These are phyloP conservation scores for Babesia ovis DNA, from an alignment of 169 alveolate genomes.

Conservation along the genomic window DNA sequence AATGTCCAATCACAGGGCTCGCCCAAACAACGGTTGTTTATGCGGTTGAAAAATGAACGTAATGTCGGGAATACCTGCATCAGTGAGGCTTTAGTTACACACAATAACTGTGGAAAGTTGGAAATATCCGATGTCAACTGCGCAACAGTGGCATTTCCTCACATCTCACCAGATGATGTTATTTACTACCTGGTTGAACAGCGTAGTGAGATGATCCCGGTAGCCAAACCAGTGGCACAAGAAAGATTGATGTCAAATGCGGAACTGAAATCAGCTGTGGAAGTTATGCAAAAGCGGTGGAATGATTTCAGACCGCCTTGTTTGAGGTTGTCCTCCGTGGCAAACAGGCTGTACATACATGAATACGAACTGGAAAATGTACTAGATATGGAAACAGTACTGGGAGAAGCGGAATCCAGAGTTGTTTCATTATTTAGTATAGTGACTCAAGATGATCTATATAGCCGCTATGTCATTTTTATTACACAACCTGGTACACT, in stretches of 20 bases:
- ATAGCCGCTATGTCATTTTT: constrained; percentile 4
- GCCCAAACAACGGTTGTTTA: constrained; percentile 1
- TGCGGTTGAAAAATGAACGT: constrained; percentile 1
- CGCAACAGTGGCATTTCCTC: constrained; percentile 28
- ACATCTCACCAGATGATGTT: constrained; percentile 10
- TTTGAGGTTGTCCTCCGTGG: constrained; percentile 11
- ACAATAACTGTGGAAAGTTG: background rate
- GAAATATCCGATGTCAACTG: constrained; percentile 12
- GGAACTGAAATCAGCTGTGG: constrained; percentile 3
- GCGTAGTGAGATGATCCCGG: background rate
- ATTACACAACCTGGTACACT: constrained; percentile 24
- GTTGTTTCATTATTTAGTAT: constrained; percentile 8
- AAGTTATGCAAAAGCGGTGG: constrained; percentile 18
- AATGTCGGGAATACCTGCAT: background rate
- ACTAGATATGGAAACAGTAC: constrained; percentile 10
- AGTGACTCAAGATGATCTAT: background rate
- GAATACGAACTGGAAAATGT: constrained; percentile 38
- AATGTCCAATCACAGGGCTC: background rate
- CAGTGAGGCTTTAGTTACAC: background rate
- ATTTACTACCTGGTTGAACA: background rate
- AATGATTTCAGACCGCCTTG: constrained; percentile 20
- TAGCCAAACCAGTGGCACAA: constrained; percentile 13
- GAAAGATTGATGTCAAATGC: background rate
- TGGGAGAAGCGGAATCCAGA: constrained; percentile 9
- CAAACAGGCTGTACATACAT: constrained; percentile 28